Percentiles rank a stretch among this genome's conserved stretches.
Evolutionary conservation across 2,329 filamentous ascomycete species (phyloP).

Genomic region (Talaromyces sp.): DNA sequence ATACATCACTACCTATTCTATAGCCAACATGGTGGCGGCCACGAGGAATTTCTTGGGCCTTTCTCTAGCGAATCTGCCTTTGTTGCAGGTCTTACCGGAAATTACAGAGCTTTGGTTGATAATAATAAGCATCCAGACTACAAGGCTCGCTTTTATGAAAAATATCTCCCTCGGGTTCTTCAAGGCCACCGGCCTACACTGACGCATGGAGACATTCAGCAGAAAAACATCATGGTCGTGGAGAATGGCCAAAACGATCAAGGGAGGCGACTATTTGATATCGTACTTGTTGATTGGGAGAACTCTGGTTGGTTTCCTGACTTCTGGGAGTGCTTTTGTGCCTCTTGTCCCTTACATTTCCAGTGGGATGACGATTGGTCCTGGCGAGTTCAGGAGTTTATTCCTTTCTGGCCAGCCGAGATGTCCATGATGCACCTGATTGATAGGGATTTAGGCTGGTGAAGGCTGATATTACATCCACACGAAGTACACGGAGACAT

Average conservation of each 20-base stretch:
- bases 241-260: slow-evolving; percentile 17
- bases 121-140: slow-evolving; percentile 18
- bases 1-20: slow-evolving; percentile 22
- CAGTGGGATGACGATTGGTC: slow-evolving; percentile 24
- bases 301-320: slow-evolving; percentile 22
- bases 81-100: slow-evolving; percentile 19
- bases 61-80: slow-evolving; percentile 20
- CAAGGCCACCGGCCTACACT: slow-evolving; percentile 23
- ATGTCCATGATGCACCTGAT: slow-evolving; percentile 22
- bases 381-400: slow-evolving; percentile 21
- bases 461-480: too few relatives aligned
- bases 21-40: slow-evolving; percentile 14
- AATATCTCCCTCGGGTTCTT: slow-evolving; percentile 18
- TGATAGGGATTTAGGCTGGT: slow-evolving; percentile 20
- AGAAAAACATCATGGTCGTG: slow-evolving; percentile 21
- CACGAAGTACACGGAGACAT: too few relatives aligned
- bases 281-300: slow-evolving; percentile 24
- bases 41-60: slow-evolving; percentile 17
- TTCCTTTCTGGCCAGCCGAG: slow-evolving; percentile 23
- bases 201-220: slow-evolving; percentile 25
- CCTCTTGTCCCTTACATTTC: slow-evolving; percentile 13
- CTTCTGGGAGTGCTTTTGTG: slow-evolving; percentile 24
- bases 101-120: slow-evolving; percentile 18
- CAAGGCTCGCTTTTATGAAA: slow-evolving; percentile 23
- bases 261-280: slow-evolving; percentile 22